Percentiles rank a stretch among this genome's conserved stretches.
These are phyloP conservation scores for Dothiorella sarmentorum DNA, from an alignment of 2,329 filamentous ascomycete genomes.

Conservation along the genomic window DNA sequence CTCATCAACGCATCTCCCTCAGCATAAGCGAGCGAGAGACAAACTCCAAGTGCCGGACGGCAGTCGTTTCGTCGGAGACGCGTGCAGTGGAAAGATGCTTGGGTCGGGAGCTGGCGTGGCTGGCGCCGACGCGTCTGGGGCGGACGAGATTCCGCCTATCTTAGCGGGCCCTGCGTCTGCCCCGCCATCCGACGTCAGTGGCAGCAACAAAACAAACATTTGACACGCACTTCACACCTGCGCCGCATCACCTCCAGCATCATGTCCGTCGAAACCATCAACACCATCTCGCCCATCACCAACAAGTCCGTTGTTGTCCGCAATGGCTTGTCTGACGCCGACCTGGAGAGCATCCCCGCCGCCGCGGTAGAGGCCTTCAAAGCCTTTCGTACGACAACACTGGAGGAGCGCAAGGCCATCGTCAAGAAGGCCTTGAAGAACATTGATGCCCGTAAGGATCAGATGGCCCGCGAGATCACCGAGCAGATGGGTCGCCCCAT, in stretches of 20 bases:
- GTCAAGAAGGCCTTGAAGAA: constrained; percentile 74
- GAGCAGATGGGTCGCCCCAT: constrained; percentile 96
- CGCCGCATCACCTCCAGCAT: constrained; percentile 20
- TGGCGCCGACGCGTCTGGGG: constrained; percentile 3
- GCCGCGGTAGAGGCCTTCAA: constrained; percentile 72
- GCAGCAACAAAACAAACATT: not conserved
- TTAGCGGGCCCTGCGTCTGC: constrained; percentile 5
- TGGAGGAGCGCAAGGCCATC: constrained; percentile 74
- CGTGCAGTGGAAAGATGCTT: not conserved
- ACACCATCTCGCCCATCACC: constrained; percentile 85
- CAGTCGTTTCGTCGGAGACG: not conserved
- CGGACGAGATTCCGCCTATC: constrained; percentile 13
- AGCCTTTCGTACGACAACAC: constrained; percentile 69
- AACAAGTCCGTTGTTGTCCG: constrained; percentile 80
- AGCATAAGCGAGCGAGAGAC: not conserved
- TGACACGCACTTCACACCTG: not conserved
- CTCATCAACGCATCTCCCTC: no score
- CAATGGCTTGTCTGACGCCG: constrained; percentile 66
- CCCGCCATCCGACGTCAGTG: constrained; percentile 12
- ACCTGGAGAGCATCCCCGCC: constrained; percentile 69
- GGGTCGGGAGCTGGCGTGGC: no score
- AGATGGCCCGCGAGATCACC: constrained; percentile 78
- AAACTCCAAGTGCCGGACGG: not conserved
- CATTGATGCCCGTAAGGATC: constrained; percentile 69
- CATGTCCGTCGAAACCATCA: constrained; percentile 58